Evolutionary conservation across 2,329 filamentous ascomycete species (phyloP).

Genomic region (Tolypocladium sp.): DNA sequence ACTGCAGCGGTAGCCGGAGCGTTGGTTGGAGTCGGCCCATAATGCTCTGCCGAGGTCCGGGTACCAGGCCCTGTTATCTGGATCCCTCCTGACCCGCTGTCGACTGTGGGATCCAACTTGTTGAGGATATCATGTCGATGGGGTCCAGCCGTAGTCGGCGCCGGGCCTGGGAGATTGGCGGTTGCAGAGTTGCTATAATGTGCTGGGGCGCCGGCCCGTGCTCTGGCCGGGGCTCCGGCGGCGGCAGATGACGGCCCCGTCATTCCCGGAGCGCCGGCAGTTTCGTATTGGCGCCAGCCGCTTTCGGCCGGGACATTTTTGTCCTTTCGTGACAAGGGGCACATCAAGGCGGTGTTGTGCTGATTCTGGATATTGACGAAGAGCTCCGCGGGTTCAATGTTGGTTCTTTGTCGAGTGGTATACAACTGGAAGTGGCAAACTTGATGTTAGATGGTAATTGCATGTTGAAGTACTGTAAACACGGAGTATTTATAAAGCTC

Average conservation of each 20-base stretch:
- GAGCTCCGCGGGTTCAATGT: too few relatives aligned
- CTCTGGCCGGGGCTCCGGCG: background rate
- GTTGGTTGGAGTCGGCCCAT: background rate
- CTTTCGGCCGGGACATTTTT: background rate
- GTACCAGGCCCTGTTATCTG: conserved; percentile 1
- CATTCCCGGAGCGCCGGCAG: background rate
- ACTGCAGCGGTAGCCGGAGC: background rate
- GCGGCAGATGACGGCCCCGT: background rate
- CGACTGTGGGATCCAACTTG: conserved; percentile 7
- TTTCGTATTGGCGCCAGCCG: background rate
- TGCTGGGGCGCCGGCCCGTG: background rate
- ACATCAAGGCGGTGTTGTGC: background rate
- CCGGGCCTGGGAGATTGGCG: conserved; percentile 6
- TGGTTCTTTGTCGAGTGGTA: too few relatives aligned
- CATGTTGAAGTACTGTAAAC: background rate
- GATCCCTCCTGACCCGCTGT: conserved; percentile 4
- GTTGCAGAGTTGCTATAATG: background rate
- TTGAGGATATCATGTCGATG: conserved; percentile 8
- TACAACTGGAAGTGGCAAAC: background rate
- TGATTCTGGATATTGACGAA: too few relatives aligned
- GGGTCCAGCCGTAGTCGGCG: conserved; percentile 6
- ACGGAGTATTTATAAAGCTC: background rate
- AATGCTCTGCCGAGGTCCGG: background rate
- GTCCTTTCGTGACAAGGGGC: background rate
- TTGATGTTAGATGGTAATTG: background rate